phyloP scores from a whole-genome alignment of 495 filamentous ascomycete genomes.

The Mycothermus thermophilus region DNA sequence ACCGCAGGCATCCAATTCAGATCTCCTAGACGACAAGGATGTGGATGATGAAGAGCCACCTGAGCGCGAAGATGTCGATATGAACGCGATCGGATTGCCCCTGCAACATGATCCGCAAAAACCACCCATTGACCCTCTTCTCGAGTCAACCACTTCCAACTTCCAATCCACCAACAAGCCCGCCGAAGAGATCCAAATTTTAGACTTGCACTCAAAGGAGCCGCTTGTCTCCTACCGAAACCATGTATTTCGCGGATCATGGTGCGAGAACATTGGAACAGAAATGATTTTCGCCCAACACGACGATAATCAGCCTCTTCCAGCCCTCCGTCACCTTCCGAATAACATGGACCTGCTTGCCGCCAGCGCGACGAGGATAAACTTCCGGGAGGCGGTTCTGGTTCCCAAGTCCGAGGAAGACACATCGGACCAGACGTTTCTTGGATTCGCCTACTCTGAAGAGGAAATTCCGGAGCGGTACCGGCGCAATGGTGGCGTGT shows the following conservation, averaged over 20 bases:
- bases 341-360: slow-evolving; percentile 48
- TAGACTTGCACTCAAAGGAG: slow-evolving; percentile 57
- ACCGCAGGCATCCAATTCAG: slow-evolving; percentile 6
- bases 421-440: not conserved
- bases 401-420: slow-evolving; percentile 3
- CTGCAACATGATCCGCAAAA: slow-evolving; percentile 1
- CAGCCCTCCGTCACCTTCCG: slow-evolving; percentile 29
- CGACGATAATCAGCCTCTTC: slow-evolving; percentile 24
- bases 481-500: slow-evolving; percentile 19
- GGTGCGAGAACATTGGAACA: slow-evolving; percentile 67
- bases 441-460: not conserved
- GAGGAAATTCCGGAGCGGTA: slow-evolving; percentile 20
- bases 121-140: slow-evolving; percentile 9
- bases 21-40: slow-evolving; percentile 17
- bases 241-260: slow-evolving; percentile 58
- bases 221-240: slow-evolving; percentile 65
- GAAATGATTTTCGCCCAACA: slow-evolving; percentile 56
- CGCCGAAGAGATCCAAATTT: slow-evolving; percentile 50
- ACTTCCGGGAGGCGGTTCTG: slow-evolving; percentile 21
- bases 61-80: slow-evolving; percentile 17
- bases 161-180: slow-evolving; percentile 2
- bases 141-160: no score
- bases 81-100: slow-evolving; percentile 13
- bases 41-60: slow-evolving; percentile 17
- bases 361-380: slow-evolving; percentile 38